Evolutionary conservation across 2,329 filamentous ascomycete species (phyloP).

Genomic region (Alternaria alternata): DNA sequence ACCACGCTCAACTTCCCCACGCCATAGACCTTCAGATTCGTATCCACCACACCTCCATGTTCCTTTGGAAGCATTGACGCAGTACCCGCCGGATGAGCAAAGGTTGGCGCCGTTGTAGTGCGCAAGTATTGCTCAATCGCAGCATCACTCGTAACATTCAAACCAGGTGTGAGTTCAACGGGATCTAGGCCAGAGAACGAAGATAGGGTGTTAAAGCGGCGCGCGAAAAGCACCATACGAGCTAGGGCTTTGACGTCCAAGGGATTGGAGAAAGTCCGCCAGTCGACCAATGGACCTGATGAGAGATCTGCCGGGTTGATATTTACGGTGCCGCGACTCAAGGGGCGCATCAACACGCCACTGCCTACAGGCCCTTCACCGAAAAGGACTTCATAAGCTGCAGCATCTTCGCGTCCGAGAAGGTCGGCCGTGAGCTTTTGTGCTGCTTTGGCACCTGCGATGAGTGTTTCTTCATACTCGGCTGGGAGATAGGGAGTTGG

Average conservation of each 20-base stretch:
- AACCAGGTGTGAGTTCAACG: conserved; percentile 25
- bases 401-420: conserved; percentile 25
- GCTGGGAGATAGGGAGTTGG: conserved; percentile 20
- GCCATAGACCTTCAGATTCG: conserved; percentile 30
- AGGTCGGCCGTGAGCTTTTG: conserved; percentile 26
- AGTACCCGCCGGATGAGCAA: conserved; percentile 29
- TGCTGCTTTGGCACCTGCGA: conserved; percentile 27
- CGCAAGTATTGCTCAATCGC: not conserved
- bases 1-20: conserved; percentile 17
- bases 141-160: conserved; percentile 20
- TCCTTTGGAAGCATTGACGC: conserved; percentile 18
- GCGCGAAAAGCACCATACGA: conserved; percentile 36
- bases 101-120: conserved; percentile 5
- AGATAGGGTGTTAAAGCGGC: conserved; percentile 24
- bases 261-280: conserved; percentile 40
- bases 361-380: conserved; percentile 12
- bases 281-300: conserved; percentile 21
- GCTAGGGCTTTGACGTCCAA: conserved; percentile 39
- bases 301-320: conserved; percentile 41
- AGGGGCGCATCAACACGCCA: conserved; percentile 10
- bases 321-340: conserved; percentile 38
- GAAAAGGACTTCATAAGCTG: conserved; percentile 35
- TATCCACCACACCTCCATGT: conserved; percentile 32
- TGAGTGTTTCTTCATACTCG: conserved; percentile 8
- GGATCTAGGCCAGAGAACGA: conserved; percentile 22